Conservation (phyloP, 2,329 filamentous ascomycete species). For the Coniosporium tulheliwenetii region DNA sequence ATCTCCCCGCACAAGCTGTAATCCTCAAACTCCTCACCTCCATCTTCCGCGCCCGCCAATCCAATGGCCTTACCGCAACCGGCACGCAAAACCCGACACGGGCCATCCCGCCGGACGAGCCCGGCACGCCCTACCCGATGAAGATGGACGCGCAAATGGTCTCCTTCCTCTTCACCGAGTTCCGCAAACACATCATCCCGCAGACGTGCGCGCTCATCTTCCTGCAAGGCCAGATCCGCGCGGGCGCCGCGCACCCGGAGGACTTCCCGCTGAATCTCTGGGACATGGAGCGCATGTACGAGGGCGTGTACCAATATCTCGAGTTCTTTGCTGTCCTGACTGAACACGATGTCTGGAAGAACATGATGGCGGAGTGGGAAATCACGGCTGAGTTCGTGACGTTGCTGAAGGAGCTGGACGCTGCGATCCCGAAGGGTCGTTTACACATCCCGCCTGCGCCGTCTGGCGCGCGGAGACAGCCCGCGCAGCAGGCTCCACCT, state of each 20-base stretch:
- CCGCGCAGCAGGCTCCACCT: too few species aligned
- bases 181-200: slow-evolving; percentile 81
- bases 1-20: slow-evolving; percentile 87
- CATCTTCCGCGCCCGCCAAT: slow-evolving; percentile 52
- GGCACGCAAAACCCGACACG: slow-evolving; percentile 34
- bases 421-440: slow-evolving; percentile 56
- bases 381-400: slow-evolving; percentile 78
- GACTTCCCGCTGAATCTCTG: slow-evolving; percentile 91
- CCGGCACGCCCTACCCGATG: slow-evolving; percentile 13
- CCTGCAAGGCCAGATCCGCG: slow-evolving; percentile 77
- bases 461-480: too few species aligned
- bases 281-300: slow-evolving; percentile 96
- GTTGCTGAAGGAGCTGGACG: slow-evolving; percentile 73
- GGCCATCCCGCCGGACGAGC: slow-evolving; percentile 14
- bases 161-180: slow-evolving; percentile 84
- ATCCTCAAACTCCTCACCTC: slow-evolving; percentile 81
- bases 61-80: slow-evolving; percentile 31
- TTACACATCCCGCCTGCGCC: too few species aligned
- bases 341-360: slow-evolving; percentile 69
- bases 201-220: slow-evolving; percentile 92
- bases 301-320: slow-evolving; percentile 84
- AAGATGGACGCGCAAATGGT: slow-evolving; percentile 51
- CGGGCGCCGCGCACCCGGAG: slow-evolving; percentile 56
- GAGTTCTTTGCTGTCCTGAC: slow-evolving; percentile 86
- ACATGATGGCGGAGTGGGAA: slow-evolving; percentile 82